These are phyloP conservation scores for Wallacemonas sp. DNA, from an alignment of 208 protist species.

Conservation along the genomic window DNA sequence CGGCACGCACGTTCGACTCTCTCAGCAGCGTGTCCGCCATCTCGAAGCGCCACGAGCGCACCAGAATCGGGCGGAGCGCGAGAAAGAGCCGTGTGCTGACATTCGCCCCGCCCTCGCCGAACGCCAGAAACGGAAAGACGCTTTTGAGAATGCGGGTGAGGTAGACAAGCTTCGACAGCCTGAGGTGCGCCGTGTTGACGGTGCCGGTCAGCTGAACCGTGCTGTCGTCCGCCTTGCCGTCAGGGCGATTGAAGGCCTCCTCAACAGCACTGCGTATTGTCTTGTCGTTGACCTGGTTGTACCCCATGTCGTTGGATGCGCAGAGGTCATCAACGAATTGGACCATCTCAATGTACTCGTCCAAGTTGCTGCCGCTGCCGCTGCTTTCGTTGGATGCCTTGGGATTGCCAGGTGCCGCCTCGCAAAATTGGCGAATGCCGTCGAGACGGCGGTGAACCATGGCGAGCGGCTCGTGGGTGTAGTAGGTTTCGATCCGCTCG, in stretches of 20 bases:
- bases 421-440: slow-evolving; percentile 59
- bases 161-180: slow-evolving; percentile 62
- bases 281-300: slow-evolving; percentile 54
- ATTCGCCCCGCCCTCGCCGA: slow-evolving; percentile 53
- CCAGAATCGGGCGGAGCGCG: slow-evolving; percentile 62
- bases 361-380: neutral
- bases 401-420: neutral
- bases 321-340: slow-evolving; percentile 32
- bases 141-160: slow-evolving; percentile 72
- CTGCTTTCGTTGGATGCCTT: too few species aligned
- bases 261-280: too few species aligned
- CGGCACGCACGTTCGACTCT: slow-evolving; percentile 73
- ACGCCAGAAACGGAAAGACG: slow-evolving; percentile 75
- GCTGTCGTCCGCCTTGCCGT: slow-evolving; percentile 3
- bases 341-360: slow-evolving; percentile 24
- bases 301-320: slow-evolving; percentile 27
- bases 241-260: too few species aligned
- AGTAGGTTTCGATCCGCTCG: slow-evolving; percentile 91
- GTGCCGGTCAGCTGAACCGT: slow-evolving; percentile 20
- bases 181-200: slow-evolving; percentile 41
- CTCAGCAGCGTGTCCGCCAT: slow-evolving; percentile 69
- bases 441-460: slow-evolving; percentile 53
- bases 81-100: slow-evolving; percentile 68
- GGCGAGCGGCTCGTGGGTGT: slow-evolving; percentile 57
- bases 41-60: slow-evolving; percentile 55